Percentiles rank a stretch among this genome's conserved stretches.
These are phyloP conservation scores for Euphorbia tirucalli DNA, from an alignment of 345 rosid genomes.

Conservation along the genomic window DNA sequence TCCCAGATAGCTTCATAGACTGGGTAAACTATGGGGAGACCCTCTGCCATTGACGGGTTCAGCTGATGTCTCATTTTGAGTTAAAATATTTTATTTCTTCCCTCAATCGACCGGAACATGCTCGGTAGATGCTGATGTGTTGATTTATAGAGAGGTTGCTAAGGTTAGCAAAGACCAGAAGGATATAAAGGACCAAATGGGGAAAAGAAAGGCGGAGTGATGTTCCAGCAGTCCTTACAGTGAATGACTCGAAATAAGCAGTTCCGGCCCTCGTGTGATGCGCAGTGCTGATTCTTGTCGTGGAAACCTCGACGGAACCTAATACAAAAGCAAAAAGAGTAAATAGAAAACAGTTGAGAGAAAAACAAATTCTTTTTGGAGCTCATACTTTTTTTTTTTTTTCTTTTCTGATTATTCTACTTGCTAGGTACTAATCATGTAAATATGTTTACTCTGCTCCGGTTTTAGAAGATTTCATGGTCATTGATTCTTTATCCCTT, in stretches of 20 bases:
- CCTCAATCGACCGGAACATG: conserved; percentile 1
- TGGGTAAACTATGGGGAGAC: conserved; percentile 85
- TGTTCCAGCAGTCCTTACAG: conserved; percentile 13
- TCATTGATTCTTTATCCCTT: conserved; percentile 40
- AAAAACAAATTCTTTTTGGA: conserved; percentile 39
- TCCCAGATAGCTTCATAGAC: conserved; percentile 64
- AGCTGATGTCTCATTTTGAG: not conserved
- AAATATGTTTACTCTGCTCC: conserved; percentile 42
- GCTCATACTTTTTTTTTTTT: no score
- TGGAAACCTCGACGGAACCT: conserved; percentile 19
- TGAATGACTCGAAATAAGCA: conserved; percentile 1
- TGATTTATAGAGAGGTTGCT: conserved; percentile 8
- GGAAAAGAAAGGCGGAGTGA: conserved; percentile 2
- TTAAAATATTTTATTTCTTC: not conserved
- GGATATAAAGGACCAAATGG: not conserved
- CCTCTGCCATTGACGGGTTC: conserved; percentile 59
- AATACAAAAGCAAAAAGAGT: conserved; percentile 37
- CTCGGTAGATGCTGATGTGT: conserved; percentile 2
- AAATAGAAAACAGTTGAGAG: conserved; percentile 39
- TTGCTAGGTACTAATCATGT: conserved; percentile 32
- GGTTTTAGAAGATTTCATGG: conserved; percentile 35
- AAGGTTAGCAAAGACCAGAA: not conserved
- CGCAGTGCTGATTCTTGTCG: conserved; percentile 14
- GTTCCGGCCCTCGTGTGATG: not conserved
- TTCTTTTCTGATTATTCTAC: conserved; percentile 6